These are phyloP conservation scores for Termitomyces sp. DNA, from an alignment of 768 basidiomycete species.

Conservation along the genomic window DNA sequence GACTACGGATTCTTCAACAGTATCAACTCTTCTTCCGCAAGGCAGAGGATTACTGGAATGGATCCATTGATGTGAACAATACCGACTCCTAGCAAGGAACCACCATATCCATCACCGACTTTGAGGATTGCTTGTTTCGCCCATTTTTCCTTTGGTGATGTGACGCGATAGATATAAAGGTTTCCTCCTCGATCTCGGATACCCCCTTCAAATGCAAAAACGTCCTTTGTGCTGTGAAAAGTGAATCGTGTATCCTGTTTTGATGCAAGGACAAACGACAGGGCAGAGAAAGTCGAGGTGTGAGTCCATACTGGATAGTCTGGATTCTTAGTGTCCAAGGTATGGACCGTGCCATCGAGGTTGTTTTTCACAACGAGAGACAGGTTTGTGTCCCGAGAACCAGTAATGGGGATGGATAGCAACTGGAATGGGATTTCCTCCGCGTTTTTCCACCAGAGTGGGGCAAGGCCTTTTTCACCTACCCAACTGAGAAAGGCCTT, in stretches of 20 bases:
- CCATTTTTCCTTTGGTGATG: slow-evolving; percentile 44
- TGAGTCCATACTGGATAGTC: slow-evolving; percentile 58
- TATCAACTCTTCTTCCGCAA: slow-evolving; percentile 75
- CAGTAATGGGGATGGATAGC: slow-evolving; percentile 72
- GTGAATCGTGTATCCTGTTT: slow-evolving; percentile 89
- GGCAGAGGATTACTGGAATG: slow-evolving; percentile 47
- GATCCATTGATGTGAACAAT: slow-evolving; percentile 29
- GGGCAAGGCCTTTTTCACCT: slow-evolving; percentile 37
- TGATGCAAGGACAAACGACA: slow-evolving; percentile 91
- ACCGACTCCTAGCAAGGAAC: slow-evolving; percentile 76
- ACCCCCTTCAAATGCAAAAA: slow-evolving; percentile 84
- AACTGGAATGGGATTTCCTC: slow-evolving; percentile 38
- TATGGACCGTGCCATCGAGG: slow-evolving; percentile 66
- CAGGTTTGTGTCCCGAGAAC: slow-evolving; percentile 22
- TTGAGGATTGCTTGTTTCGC: slow-evolving; percentile 82
- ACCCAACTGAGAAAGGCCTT: slow-evolving; percentile 66
- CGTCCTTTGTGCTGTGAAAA: slow-evolving; percentile 57
- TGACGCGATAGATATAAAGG: slow-evolving; percentile 76
- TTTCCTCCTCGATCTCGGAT: slow-evolving; percentile 66
- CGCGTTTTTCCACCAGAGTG: slow-evolving; percentile 32
- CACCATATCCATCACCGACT: slow-evolving; percentile 62
- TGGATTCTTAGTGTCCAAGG: slow-evolving; percentile 26
- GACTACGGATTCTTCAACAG: slow-evolving; percentile 35
- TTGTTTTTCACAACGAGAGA: slow-evolving; percentile 65
- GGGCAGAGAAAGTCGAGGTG: slow-evolving; percentile 76